A percentile compares a stretch with the other conserved stretches of the same genome.
These are phyloP conservation scores for Dactylis glomerata DNA, from an alignment of 176 grass and related monocot genomes.

Conservation along the genomic window DNA sequence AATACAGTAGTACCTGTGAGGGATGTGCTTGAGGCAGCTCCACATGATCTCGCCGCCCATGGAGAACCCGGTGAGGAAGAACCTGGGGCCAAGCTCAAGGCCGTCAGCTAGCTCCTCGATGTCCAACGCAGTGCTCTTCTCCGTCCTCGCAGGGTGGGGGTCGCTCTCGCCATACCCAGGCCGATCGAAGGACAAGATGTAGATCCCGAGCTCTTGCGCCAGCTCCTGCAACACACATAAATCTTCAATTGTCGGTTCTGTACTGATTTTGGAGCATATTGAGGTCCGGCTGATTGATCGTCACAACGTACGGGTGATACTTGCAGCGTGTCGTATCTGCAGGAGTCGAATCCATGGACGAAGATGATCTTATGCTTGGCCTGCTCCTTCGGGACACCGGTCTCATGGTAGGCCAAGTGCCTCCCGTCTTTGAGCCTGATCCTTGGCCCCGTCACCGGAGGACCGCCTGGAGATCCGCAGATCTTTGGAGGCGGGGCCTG, in stretches of 20 bases:
- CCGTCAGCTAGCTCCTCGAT: constrained; percentile 69
- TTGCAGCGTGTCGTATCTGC: constrained; percentile 56
- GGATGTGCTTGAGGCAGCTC: constrained; percentile 62
- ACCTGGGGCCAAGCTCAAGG: constrained; percentile 55
- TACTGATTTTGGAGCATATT: not conserved
- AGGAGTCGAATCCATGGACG: constrained; percentile 76
- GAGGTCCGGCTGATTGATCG: not conserved
- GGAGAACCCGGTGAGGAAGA: constrained; percentile 65
- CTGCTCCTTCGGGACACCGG: constrained; percentile 53
- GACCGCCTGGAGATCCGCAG: constrained; percentile 44
- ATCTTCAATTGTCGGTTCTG: not conserved
- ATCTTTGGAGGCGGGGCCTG: constrained; percentile 48
- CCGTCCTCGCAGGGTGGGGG: constrained; percentile 48
- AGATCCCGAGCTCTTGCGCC: constrained; percentile 60
- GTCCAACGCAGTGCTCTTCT: constrained; percentile 54
- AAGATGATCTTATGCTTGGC: constrained; percentile 78
- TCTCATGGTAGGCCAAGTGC: constrained; percentile 68
- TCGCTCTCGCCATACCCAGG: constrained; percentile 92
- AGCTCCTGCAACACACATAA: constrained; percentile 34
- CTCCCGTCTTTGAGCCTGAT: constrained; percentile 64
- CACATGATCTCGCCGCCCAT: constrained; percentile 22
- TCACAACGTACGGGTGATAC: constrained; percentile 48
- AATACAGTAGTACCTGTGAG: constrained; percentile 38
- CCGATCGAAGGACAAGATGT: constrained; percentile 66
- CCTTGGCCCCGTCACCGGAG: constrained; percentile 51